A percentile compares a stretch with the other conserved stretches of the same genome.
Evolutionary conservation across 805 yeast species (phyloP).

Genomic region (Cyberlindnera meyerae): DNA sequence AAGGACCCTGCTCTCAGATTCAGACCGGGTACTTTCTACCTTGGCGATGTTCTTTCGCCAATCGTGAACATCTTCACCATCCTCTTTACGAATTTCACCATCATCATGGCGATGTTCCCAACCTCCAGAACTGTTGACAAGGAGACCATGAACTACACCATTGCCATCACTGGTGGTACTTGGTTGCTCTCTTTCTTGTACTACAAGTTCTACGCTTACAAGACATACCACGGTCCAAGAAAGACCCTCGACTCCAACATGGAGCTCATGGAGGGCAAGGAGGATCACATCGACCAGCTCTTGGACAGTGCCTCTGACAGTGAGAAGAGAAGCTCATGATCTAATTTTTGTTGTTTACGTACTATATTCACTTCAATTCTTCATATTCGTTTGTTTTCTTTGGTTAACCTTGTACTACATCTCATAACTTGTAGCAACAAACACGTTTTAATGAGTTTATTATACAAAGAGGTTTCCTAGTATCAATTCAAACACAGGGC

Average conservation of each 20-base stretch:
- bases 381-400: too few species aligned
- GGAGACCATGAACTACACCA: conserved; percentile 61
- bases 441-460: too few species aligned
- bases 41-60: conserved; percentile 44
- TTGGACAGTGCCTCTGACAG: conserved; percentile 2
- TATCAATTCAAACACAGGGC: too few species aligned
- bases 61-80: conserved; percentile 41
- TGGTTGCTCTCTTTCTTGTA: conserved; percentile 51
- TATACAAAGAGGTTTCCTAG: too few species aligned
- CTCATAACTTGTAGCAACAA: too few species aligned
- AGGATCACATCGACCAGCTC: conserved; percentile 3
- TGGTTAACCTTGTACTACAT: too few species aligned
- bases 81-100: conserved; percentile 44
- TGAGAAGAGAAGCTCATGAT: conserved; percentile 1
- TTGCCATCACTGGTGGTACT: conserved; percentile 56
- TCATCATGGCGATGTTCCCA: conserved; percentile 59
- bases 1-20: conserved; percentile 33
- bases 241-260: neutral
- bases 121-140: conserved; percentile 32
- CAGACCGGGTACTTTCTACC: conserved; percentile 58
- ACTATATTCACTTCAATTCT: too few species aligned
- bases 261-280: conserved; percentile 1
- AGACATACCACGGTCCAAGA: conserved; percentile 53
- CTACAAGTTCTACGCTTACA: conserved; percentile 48
- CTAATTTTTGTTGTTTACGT: too few species aligned